Conservation (phyloP, 495 filamentous ascomycete genomes). For the Penicillium argentinense region DNA sequence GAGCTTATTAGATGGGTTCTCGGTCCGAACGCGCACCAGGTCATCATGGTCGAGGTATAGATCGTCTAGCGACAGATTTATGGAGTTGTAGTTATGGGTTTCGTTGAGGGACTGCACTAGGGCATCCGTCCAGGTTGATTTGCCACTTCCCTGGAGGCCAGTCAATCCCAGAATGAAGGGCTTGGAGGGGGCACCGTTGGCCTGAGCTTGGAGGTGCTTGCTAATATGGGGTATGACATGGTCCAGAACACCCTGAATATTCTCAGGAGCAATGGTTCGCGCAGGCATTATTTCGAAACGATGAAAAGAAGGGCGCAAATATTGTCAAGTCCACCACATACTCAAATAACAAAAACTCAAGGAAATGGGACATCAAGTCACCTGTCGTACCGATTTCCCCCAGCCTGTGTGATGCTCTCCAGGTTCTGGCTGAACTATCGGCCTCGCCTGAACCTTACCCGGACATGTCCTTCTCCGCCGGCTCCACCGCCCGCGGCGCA, state of each 20-base stretch:
- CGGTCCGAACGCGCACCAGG: constrained; percentile 4
- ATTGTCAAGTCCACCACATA: no score
- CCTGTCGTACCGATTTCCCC: no score
- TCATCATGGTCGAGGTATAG: constrained; percentile 17
- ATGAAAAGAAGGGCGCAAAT: no score
- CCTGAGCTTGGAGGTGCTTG: neutral
- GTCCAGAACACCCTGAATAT: constrained; percentile 4
- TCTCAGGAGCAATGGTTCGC: constrained; percentile 4
- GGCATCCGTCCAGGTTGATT: constrained; percentile 19
- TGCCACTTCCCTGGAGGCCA: constrained; percentile 20
- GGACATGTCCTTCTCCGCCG: constrained; percentile 21
- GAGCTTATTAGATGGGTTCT: constrained; percentile 14
- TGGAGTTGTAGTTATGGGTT: constrained; percentile 7
- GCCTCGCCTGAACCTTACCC: neutral
- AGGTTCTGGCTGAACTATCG: constrained; percentile 2
- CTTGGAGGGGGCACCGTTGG: constrained; percentile 4
- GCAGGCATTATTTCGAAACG: constrained; percentile 1
- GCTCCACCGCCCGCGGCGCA: neutral
- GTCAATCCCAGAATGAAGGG: constrained; percentile 14
- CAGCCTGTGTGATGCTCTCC: no score
- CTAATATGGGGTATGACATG: constrained; percentile 7
- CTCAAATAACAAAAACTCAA: no score
- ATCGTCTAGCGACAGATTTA: constrained; percentile 19
- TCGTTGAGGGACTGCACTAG: constrained; percentile 8
- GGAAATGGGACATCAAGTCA: no score